A percentile compares a stretch with the other conserved stretches of the same genome.
phyloP scores from a whole-genome alignment of 148 eudicot species.

The Nepenthes gracilis region DNA sequence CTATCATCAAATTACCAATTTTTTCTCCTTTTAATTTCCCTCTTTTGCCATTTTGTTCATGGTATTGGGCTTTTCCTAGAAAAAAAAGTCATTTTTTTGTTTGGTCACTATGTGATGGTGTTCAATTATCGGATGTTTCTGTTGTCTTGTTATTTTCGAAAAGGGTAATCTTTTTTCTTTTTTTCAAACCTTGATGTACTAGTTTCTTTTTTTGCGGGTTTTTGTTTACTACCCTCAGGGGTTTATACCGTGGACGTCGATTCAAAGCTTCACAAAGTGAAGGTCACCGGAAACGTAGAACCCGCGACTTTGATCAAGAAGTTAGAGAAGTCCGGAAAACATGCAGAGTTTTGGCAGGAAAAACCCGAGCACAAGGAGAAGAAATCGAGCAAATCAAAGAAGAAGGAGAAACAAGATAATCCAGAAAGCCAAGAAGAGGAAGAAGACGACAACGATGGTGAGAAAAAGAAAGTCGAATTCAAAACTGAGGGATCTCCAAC shows the following conservation, averaged over 20 bases:
- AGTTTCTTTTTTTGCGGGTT: background rate
- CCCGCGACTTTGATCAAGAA: slow-evolving; percentile 38
- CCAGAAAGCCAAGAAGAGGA: too few species aligned
- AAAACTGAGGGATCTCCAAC: too few species aligned
- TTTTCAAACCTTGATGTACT: background rate
- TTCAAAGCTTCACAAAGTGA: slow-evolving; percentile 45
- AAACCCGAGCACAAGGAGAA: background rate
- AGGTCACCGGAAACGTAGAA: slow-evolving; percentile 56
- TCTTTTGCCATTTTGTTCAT: slow-evolving; percentile 21
- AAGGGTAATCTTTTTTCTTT: too few species aligned
- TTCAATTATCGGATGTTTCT: background rate
- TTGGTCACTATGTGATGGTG: background rate
- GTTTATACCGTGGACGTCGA: slow-evolving; percentile 51
- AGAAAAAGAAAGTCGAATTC: too few species aligned
- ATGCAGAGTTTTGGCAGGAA: slow-evolving; percentile 54
- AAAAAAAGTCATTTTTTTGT: background rate
- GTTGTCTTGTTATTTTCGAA: background rate
- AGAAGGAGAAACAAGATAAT: too few species aligned
- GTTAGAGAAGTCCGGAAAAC: slow-evolving; percentile 64
- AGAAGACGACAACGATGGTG: too few species aligned
- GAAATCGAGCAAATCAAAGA: too few species aligned
- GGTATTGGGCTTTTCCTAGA: slow-evolving; percentile 33
- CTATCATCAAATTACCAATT: too few species aligned
- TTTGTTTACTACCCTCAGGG: slow-evolving; percentile 23
- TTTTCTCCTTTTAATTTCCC: too few species aligned